Base-by-base conservation (phyloP, 2,329 filamentous ascomycete species). In the Metarhizium guizhouense region DNA sequence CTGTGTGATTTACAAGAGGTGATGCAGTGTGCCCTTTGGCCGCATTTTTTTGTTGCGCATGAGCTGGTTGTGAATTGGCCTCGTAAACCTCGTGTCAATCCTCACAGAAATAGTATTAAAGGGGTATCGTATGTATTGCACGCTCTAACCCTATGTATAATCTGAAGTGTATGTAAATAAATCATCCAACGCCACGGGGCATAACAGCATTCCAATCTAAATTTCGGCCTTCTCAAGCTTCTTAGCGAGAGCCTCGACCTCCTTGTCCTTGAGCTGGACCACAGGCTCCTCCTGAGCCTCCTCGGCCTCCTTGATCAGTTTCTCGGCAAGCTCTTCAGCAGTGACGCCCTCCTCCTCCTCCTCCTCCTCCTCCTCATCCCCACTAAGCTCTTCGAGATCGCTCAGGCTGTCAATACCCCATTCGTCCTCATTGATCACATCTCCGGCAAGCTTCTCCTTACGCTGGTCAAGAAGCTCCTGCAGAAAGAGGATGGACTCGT, bases 361-460 rank as follows among this genome's bases (percentile, higher is more conserved):
- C 14, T 85, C 85, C 13, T 85, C 86, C 3, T 86, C 85, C 29
- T 86, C 84, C 5, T 88, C 85, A 1, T 83, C 86, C 56, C 81
- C 83, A 13, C 83, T 81, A 10, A 89, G 85, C 57, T 90, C 88
- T 63, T 93, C 89, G 2, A 96, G 83, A 63, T 96, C 92, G 63
- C 87, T 88, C 48, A 96, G 81, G 66, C 88, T 88, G 67, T 96
- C 93, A 29, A 96, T 72, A 45, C 89, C 89, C 88, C 89, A 94
- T 29, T 85, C 82, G 58, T 91, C 87, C 70, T 95, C 91, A 47
- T 87, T 79, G 42, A 93, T 69, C 30, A 81, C 65, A 56, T 84
- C 80, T 16, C 86, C 86, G 32, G 78, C 86, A 3, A 83, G 65
- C 62, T 87, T 84, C 68, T 93, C 88, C 74, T 92, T 92, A 60